Evolutionary conservation across 345 rosid genomes (phyloP).

Genomic region (thale cress (Arabidopsis thaliana)): TAIR10.1 NC_003070.9:29366501-29367000

Average conservation of each 20-base stretch:
- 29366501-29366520: neutral
- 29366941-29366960: conserved; percentile 18
- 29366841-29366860: conserved; percentile 12
- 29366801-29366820: conserved; percentile 34
- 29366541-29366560: neutral
- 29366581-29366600: conserved; percentile 5
- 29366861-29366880: conserved; percentile 3
- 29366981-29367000: conserved; percentile 21
- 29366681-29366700: neutral
- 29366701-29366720: neutral
- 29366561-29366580: neutral
- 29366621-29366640: neutral
- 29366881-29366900: conserved; percentile 28
- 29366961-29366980: neutral
- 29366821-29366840: conserved; percentile 34
- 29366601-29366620: conserved; percentile 15
- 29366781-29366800: conserved; percentile 34
- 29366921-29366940: conserved; percentile 38
- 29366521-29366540: neutral
- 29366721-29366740: conserved; percentile 1
- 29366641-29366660: conserved; percentile 15
- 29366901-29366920: conserved; percentile 29
- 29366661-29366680: neutral
- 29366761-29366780: conserved; percentile 30
- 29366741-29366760: conserved; percentile 4